Base-by-base conservation (phyloP, 2,329 filamentous ascomycete species). In the Fusarium solani-melongenae region DNA sequence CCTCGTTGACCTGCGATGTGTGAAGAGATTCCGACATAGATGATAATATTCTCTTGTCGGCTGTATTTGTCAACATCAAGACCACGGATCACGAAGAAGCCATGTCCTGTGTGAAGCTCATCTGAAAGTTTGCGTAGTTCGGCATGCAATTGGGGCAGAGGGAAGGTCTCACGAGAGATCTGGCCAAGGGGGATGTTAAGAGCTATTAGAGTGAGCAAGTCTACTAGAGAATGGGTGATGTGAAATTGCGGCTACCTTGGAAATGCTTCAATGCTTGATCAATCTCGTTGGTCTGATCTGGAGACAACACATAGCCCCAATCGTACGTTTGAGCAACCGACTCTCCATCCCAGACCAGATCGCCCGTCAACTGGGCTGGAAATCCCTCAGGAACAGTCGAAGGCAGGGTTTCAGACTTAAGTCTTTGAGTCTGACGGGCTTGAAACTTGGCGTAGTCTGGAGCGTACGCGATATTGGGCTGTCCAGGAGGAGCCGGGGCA, bases 41-140 rank as follows among this genome's bases (percentile, higher is more conserved):
- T 87, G 69, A 88, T 86, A 33, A 90, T 76, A 66, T 89, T 90
- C 2, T 92, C 88, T 69, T 90, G 86, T 20, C 86, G 85, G 0
- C 83, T 84, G 76, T 91, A 86, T 5, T 82, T 81, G 11, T 86
- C 83, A 0, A 90, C 86, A 2, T 85, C 84, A 1, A 92, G 77
- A 7, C 91, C 91, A 3, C 89, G 86, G 17, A 92, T 78, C 2
- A 91, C 89, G 56, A 88, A 88, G 82, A 92, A 91, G 3, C 91
- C 91, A 58, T 87, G 86, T 3, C 90, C 89, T 31, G 82, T 79
- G 77, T 91, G 89, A 1, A 92, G 78, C 66, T 91, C 88, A 11
- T 82, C 75, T 0, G 89, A 90, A 11, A 91, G 78, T 0, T 80
- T 79, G 4, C 89, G 86, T 3, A 92, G 83, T 12, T 83, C 83